Conservation (phyloP, 768 basidiomycete genomes). For the Coprinopsis marcescibilis region DNA sequence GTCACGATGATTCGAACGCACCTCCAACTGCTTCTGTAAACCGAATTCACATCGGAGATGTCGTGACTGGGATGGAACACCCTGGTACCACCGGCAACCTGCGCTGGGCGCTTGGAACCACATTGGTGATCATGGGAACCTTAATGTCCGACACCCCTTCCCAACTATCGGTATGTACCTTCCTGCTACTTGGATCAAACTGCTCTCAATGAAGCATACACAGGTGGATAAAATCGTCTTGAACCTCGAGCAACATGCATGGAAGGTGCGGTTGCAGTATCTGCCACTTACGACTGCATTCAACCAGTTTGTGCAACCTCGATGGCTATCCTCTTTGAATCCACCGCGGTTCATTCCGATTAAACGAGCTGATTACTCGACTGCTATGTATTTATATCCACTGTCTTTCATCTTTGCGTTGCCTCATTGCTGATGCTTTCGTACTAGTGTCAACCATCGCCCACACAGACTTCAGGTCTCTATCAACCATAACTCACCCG, state of each 20-base stretch:
- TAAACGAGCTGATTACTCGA: constrained; percentile 38
- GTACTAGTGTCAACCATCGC: constrained; percentile 53
- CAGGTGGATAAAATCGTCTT: constrained; percentile 43
- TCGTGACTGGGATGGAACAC: constrained; percentile 14
- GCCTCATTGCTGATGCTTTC: constrained; percentile 6
- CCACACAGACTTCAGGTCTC: constrained; percentile 52
- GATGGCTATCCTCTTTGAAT: constrained; percentile 56
- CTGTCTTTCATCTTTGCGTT: constrained; percentile 3
- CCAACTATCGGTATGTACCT: constrained; percentile 44
- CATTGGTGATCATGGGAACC: constrained; percentile 56
- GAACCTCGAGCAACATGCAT: constrained; percentile 52
- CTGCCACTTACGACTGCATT: constrained; percentile 36
- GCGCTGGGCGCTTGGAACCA: constrained; percentile 50
- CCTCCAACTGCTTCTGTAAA: constrained; percentile 24
- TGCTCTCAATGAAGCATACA: constrained; percentile 13
- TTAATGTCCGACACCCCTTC: constrained; percentile 46
- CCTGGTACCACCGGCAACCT: constrained; percentile 29
- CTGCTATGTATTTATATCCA: constrained; percentile 38
- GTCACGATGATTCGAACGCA: constrained; percentile 28
- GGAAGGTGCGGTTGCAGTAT: constrained; percentile 64
- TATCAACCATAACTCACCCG: constrained; percentile 58
- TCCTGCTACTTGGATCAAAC: neutral
- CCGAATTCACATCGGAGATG: constrained; percentile 42
- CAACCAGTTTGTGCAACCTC: constrained; percentile 24
- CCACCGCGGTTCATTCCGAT: constrained; percentile 52